Conservation (phyloP, 495 filamentous ascomycete species). For the Penicillium waksmanii region DNA sequence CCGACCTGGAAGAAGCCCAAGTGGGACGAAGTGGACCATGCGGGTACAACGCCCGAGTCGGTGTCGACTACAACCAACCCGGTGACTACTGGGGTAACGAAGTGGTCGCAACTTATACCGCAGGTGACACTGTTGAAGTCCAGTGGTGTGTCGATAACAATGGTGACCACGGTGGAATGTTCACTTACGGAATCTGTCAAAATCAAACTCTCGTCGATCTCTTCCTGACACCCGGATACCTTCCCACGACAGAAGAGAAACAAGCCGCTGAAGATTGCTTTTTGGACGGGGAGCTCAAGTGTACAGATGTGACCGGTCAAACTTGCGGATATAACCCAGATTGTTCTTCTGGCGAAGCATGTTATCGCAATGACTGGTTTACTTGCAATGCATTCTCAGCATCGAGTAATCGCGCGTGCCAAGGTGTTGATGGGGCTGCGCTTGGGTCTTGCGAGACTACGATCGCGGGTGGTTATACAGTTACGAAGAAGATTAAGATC, state of each 20-base stretch:
- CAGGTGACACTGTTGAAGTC: slow-evolving; percentile 51
- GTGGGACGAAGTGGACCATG: slow-evolving; percentile 58
- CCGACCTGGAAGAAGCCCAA: slow-evolving; percentile 46
- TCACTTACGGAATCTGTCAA: slow-evolving; percentile 59
- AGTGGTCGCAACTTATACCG: slow-evolving; percentile 48
- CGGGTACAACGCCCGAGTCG: slow-evolving; percentile 59
- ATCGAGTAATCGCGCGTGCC: slow-evolving; percentile 42
- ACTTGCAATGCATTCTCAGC: slow-evolving; percentile 52
- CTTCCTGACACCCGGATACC: slow-evolving; percentile 52
- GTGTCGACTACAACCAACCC: slow-evolving; percentile 60
- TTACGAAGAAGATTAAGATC: slow-evolving; percentile 58
- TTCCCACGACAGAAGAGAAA: slow-evolving; percentile 57
- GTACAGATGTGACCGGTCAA: slow-evolving; percentile 57
- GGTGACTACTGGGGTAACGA: slow-evolving; percentile 46
- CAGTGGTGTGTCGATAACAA: slow-evolving; percentile 63
- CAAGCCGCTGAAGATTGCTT: slow-evolving; percentile 60
- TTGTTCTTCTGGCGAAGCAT: slow-evolving; percentile 48
- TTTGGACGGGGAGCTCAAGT: slow-evolving; percentile 49
- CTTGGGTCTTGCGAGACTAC: slow-evolving; percentile 53
- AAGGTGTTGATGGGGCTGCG: slow-evolving; percentile 53
- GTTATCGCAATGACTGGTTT: slow-evolving; percentile 61
- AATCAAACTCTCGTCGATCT: slow-evolving; percentile 55
- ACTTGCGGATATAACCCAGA: slow-evolving; percentile 55
- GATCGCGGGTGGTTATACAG: slow-evolving; percentile 58
- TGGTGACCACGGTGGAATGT: slow-evolving; percentile 64